Evolutionary conservation across 192 early-diverging fungal genomes (phyloP).

Genomic region (Coemansia sp.): DNA sequence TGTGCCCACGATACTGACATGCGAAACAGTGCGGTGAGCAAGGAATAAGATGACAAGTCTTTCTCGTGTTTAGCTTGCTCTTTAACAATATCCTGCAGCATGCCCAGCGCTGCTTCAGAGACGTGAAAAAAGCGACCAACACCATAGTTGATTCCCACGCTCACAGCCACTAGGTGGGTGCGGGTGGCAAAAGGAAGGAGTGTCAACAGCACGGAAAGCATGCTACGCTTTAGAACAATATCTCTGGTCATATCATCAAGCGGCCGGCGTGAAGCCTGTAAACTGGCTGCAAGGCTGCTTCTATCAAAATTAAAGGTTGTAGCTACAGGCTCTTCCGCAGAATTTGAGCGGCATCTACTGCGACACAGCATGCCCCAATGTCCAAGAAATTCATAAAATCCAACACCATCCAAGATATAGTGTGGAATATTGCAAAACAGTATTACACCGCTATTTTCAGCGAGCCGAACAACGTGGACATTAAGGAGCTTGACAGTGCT

Average conservation of each 20-base stretch:
- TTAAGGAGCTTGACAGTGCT: constrained; percentile 2
- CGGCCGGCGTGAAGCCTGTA: not conserved
- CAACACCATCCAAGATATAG: constrained; percentile 40
- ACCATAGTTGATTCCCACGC: constrained; percentile 10
- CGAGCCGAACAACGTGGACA: not conserved
- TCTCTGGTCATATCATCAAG: constrained; percentile 2
- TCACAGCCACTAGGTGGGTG: constrained; percentile 15
- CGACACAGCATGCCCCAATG: constrained; percentile 33
- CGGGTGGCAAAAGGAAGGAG: constrained; percentile 16
- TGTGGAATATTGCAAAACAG: constrained; percentile 46
- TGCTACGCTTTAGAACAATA: constrained; percentile 9
- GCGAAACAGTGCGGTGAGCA: constrained; percentile 29
- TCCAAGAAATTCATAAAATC: constrained; percentile 40
- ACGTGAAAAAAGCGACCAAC: constrained; percentile 32
- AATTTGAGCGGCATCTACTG: not conserved
- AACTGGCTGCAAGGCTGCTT: not conserved
- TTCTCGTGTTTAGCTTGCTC: not conserved
- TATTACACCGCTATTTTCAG: constrained; percentile 2
- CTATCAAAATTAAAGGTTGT: constrained; percentile 20
- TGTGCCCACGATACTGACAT: constrained; percentile 14
- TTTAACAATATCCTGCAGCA: constrained; percentile 10
- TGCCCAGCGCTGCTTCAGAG: constrained; percentile 13
- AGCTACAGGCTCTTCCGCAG: not conserved
- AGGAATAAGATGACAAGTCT: constrained; percentile 17
- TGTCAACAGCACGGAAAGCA: constrained; percentile 5